Evolutionary conservation across 352 stramenopile genomes (phyloP).

Genomic region (Phytophthora vignae): DNA sequence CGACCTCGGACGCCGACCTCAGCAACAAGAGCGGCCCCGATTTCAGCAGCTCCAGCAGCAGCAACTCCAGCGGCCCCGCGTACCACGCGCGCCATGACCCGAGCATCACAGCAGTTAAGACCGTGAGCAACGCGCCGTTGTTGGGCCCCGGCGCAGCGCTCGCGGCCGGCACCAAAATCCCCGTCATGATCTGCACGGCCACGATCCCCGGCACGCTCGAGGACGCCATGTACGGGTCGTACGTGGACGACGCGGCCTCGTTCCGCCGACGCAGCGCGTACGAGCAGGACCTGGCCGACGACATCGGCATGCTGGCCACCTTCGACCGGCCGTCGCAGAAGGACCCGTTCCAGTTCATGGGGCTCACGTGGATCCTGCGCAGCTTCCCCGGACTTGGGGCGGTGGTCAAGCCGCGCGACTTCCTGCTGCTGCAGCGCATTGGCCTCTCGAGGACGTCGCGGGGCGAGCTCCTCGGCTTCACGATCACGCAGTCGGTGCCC

Average conservation of each 20-base stretch:
- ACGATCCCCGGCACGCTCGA: conserved; percentile 58
- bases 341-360: conserved; percentile 62
- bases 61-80: conserved; percentile 12
- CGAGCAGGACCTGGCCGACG: conserved; percentile 46
- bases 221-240: conserved; percentile 62
- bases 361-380: conserved; percentile 55
- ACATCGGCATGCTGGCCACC: conserved; percentile 49
- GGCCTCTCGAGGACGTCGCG: conserved; percentile 43
- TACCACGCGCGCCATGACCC: conserved; percentile 20
- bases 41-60: conserved; percentile 18
- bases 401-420: conserved; percentile 49
- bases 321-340: conserved; percentile 43
- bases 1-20: conserved; percentile 18
- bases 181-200: conserved; percentile 47
- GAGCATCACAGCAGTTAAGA: conserved; percentile 8
- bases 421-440: conserved; percentile 43
- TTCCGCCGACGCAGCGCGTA: conserved; percentile 46
- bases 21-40: conserved; percentile 1
- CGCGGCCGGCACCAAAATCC: conserved; percentile 48
- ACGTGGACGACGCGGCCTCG: conserved; percentile 48
- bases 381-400: conserved; percentile 44
- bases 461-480: conserved; percentile 54
- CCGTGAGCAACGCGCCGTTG: conserved; percentile 25
- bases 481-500: conserved; percentile 52
- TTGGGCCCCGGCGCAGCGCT: conserved; percentile 53